Base-by-base conservation (phyloP, 805 yeast genomes). In the Ogataea haglerorum region DNA sequence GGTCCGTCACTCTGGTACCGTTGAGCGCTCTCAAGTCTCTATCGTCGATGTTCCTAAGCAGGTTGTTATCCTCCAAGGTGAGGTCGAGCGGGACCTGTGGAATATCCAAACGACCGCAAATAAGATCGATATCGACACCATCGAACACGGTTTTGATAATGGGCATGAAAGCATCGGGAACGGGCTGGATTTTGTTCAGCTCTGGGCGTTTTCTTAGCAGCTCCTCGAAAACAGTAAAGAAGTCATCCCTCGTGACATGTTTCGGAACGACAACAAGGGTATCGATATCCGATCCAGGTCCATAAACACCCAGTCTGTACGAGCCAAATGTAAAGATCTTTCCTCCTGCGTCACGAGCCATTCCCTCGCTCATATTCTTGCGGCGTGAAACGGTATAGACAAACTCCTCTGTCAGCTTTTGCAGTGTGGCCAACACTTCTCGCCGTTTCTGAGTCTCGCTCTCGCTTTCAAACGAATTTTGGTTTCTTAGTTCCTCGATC, bases 261-360 rank as follows among this genome's bases (percentile, higher is more conserved):
- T 91, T 93, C 2, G 99, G 99, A 13, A 87, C 97, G 19, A 91
- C 97, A n/a, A 93, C 86, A 33, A 93, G 68, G 0, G 98, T 86
- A 69, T 93, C 99, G 46, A 93, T 91, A 82, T 93, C 99, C 0
- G 95, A 85, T 1, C 99, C 98, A 0, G 98, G 98, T 0, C 98
- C 98, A 65, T 90, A 88, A 10, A 93, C 99, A 4, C 99, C 99
- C 31, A 93, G 67, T 48, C 96, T 72, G 57, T 90, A 93, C 1
- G 97, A 89, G 1, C 99, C 99, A 67, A 76, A 93, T 0, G 97
- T 89, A 60, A 90, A 93, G n/a, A 93, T 79, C 61, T 93, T 93
- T 26, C 99, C 99, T 27, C 99, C 99, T 0, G 98, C 95, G 63
- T 93, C 99, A 41, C 69, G 75, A 0, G 98, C 95, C 97, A 93